Conservation (phyloP, 805 yeast species). For the Lipomyces japonicus region DNA sequence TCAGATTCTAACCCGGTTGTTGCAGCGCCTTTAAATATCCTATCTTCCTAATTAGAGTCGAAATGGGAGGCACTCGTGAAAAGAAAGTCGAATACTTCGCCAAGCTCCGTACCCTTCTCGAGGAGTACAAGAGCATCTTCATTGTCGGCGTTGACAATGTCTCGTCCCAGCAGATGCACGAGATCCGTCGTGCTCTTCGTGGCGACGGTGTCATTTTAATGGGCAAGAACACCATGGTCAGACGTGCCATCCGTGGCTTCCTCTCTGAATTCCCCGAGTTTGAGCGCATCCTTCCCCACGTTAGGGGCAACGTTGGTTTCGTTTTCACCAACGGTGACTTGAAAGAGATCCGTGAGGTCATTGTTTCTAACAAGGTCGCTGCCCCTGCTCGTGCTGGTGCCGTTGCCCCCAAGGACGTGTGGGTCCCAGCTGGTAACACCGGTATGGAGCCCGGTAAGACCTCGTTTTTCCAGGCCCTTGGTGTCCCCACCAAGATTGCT, state of each 20-base stretch:
- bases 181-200: conserved; percentile 95
- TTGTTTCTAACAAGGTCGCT: conserved; percentile 91
- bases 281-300: conserved; percentile 91
- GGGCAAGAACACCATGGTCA: conserved; percentile 99
- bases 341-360: conserved; percentile 83
- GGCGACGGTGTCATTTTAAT: conserved; percentile 90
- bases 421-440: conserved; percentile 98
- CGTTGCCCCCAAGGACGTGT: conserved; percentile 95
- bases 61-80: conserved; percentile 99
- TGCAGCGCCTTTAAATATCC: conserved; percentile 83
- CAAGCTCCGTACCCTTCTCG: conserved; percentile 91
- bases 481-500: conserved; percentile 99
- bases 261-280: conserved; percentile 88
- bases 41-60: conserved; percentile 74
- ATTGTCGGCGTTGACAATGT: conserved; percentile 99
- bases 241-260: conserved; percentile 99
- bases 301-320: conserved; percentile 99
- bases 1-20: background rate
- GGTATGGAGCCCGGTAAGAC: conserved; percentile 99
- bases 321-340: conserved; percentile 97
- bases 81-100: conserved; percentile 93
- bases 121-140: conserved; percentile 94
- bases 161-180: conserved; percentile 99
- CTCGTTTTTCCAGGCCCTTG: conserved; percentile 99
- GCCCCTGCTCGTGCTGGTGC: conserved; percentile 99